These are phyloP conservation scores for Monilinia laxa DNA, from an alignment of 2,329 filamentous ascomycete genomes.

Conservation along the genomic window DNA sequence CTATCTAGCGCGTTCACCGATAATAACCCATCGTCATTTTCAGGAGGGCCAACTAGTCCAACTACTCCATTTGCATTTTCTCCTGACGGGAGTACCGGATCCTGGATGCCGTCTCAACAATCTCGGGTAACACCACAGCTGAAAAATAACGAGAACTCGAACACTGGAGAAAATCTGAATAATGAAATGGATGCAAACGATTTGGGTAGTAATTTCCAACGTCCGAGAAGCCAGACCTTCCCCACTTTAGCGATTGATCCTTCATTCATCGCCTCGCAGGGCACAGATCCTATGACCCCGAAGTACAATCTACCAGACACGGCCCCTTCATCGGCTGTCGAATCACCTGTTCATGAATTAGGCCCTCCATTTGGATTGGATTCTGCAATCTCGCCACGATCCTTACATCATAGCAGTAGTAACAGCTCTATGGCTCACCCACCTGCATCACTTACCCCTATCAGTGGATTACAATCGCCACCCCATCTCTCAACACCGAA, in stretches of 20 bases:
- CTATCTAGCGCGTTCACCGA: constrained; percentile 68
- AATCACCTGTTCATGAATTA: constrained; percentile 52
- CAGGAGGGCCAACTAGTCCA: constrained; percentile 70
- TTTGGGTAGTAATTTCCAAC: constrained; percentile 53
- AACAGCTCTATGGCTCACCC: constrained; percentile 49
- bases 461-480: constrained; percentile 42
- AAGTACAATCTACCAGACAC: constrained; percentile 47
- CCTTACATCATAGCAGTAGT: constrained; percentile 53
- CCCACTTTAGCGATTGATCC: constrained; percentile 67
- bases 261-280: constrained; percentile 49
- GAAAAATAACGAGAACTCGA: neutral
- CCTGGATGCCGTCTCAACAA: constrained; percentile 59
- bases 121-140: constrained; percentile 46
- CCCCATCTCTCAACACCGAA: constrained; percentile 56
- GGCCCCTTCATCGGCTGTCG: constrained; percentile 46
- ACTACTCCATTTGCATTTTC: constrained; percentile 73
- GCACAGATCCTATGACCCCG: constrained; percentile 54
- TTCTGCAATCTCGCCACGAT: constrained; percentile 44
- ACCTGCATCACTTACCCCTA: constrained; percentile 42
- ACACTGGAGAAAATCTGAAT: constrained; percentile 12
- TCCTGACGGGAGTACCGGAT: constrained; percentile 67
- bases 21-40: constrained; percentile 64
- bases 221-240: constrained; percentile 86
- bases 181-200: constrained; percentile 17
- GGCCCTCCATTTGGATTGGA: constrained; percentile 41